Base-by-base conservation (phyloP, 352 stramenopile species). In the Globisporangium carolinianum region DNA sequence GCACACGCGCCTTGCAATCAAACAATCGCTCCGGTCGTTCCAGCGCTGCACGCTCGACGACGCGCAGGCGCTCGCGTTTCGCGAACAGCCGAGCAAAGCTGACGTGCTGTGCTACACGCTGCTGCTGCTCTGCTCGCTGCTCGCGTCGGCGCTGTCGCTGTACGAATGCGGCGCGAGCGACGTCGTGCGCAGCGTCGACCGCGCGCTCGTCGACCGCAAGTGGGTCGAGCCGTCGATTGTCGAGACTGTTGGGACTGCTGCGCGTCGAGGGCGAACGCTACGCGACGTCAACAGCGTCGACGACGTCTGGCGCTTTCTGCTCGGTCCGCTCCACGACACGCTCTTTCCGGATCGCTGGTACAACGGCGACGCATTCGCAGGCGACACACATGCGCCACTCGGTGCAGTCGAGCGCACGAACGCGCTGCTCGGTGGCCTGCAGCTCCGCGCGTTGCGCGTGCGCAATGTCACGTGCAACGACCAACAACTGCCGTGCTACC, bases 11-110 rank as follows among this genome's bases (percentile, higher is more conserved):
- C 51, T 88, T 12, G 68, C 76, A 56, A 82, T 91, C 65, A 83
- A 86, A 57, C 66, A 63, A 32, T 82, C 73, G 6, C 62, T 91
- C n/a, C 69, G 73, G 37, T 65, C 66, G 46, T 89, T 89, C 43
- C 73, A 89, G n/a, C 83, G 83, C 48, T 89, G 77, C 53, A 78
- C 79, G 52, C 62, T 91, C 3, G 80, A 79, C 51, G 81, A 91
- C 52, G 47, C 69, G 12, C 59, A 62, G 11, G 76, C 85, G 55
- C 61, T 86, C 4, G 65, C 75, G 15, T 53, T 63, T 15, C 72
- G 79, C 8, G 79, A 87, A 35, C 70, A 68, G 32, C 58, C 73
- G 32, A 81, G 71, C 47, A 73, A 66, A 7, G 63, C 58, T 0
- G 70, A 83, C 17, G 53, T 86, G 36, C 51, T 63, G 24, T 47